Conservation (phyloP, 2,329 filamentous ascomycete genomes). For the Thielaviopsis populi region DNA sequence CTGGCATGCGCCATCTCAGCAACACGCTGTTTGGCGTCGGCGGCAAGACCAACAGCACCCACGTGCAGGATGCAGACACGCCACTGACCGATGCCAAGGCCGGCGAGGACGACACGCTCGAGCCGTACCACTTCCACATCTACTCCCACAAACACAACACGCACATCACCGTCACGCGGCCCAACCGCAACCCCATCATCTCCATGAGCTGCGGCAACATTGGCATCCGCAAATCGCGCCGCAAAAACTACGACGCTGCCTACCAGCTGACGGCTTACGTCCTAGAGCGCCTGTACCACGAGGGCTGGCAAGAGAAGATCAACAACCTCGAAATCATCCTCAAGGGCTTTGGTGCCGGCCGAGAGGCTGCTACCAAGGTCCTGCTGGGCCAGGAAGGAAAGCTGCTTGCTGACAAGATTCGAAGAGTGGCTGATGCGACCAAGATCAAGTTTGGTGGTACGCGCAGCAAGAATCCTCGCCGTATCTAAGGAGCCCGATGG, state of each 20-base stretch:
- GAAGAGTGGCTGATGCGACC: constrained; percentile 70
- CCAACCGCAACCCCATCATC: constrained; percentile 64
- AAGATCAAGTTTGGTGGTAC: constrained; percentile 92
- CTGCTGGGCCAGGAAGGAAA: constrained; percentile 75
- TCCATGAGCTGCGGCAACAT: constrained; percentile 73
- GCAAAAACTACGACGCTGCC: constrained; percentile 75
- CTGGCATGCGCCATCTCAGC: constrained; percentile 1
- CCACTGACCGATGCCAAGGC: constrained; percentile 13
- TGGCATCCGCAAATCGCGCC: constrained; percentile 71
- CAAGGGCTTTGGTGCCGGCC: constrained; percentile 70
- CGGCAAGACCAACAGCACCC: neutral
- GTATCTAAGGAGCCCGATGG: constrained; percentile 37
- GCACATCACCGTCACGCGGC: constrained; percentile 77
- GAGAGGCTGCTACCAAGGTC: constrained; percentile 82
- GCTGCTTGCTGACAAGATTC: constrained; percentile 57
- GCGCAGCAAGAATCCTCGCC: constrained; percentile 68
- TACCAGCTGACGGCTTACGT: constrained; percentile 81
- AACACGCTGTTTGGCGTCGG: constrained; percentile 1
- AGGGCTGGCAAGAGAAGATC: constrained; percentile 62
- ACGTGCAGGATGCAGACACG: constrained; percentile 6
- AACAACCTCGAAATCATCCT: constrained; percentile 63
- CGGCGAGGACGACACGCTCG: constrained; percentile 24
- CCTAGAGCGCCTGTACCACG: constrained; percentile 70
- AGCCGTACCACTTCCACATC: constrained; percentile 77
- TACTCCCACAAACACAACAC: constrained; percentile 87